These are phyloP conservation scores for Aspergillus sp. DNA, from an alignment of 2,329 filamentous ascomycete species.

Conservation along the genomic window DNA sequence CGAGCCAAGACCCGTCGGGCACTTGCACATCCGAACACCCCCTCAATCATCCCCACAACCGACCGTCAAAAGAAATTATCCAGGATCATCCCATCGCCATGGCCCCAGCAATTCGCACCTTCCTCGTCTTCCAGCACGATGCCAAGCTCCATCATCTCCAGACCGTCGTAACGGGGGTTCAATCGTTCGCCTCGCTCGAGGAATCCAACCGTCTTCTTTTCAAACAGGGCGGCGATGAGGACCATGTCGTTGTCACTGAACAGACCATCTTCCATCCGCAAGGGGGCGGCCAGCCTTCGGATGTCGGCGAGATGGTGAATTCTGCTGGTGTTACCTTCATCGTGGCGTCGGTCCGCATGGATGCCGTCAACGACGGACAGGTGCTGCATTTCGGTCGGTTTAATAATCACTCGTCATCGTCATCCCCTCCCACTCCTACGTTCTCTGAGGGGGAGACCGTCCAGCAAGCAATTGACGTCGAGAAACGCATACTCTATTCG, in stretches of 20 bases:
- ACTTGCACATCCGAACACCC: neutral
- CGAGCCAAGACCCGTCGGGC: too few species aligned
- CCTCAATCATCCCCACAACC: neutral
- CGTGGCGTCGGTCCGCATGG: constrained; percentile 59
- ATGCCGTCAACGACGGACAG: constrained; percentile 50
- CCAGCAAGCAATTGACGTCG: constrained; percentile 59
- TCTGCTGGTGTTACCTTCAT: constrained; percentile 42
- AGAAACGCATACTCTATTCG: constrained; percentile 63
- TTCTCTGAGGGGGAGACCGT: constrained; percentile 50
- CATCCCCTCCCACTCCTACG: constrained; percentile 11
- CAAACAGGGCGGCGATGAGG: constrained; percentile 54
- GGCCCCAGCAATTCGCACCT: constrained; percentile 9
- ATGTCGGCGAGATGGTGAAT: constrained; percentile 58
- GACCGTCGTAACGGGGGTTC: constrained; percentile 49
- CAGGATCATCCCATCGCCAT: neutral
- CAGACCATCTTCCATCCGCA: constrained; percentile 75
- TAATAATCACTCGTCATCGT: constrained; percentile 1
- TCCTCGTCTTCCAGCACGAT: constrained; percentile 38
- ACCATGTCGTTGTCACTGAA: constrained; percentile 60
- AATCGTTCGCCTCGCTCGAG: constrained; percentile 52
- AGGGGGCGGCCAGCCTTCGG: constrained; percentile 71
- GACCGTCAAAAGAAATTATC: neutral
- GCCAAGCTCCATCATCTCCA: constrained; percentile 43
- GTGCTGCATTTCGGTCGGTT: constrained; percentile 69
- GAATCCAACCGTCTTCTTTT: constrained; percentile 56